Conservation (phyloP, 768 basidiomycete species). For the Kwoniella sp. region DNA sequence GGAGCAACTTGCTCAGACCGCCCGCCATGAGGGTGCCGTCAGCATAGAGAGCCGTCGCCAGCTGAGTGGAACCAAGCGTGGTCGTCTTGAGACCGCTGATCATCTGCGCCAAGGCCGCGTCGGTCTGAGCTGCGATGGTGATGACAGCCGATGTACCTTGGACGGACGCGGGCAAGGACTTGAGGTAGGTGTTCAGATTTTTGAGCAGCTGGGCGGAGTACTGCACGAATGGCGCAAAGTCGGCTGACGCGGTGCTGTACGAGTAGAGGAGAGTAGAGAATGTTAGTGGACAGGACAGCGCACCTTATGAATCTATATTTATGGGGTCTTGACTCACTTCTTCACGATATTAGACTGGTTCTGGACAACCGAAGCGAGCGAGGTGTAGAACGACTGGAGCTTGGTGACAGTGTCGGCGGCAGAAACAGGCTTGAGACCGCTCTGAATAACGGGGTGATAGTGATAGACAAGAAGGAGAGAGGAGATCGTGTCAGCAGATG, state of each 20-base stretch:
- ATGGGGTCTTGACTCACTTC: conserved; percentile 3
- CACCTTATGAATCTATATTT: too few species aligned
- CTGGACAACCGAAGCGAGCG: neutral
- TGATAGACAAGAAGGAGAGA: neutral
- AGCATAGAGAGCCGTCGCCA: conserved; percentile 18
- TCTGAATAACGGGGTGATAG: neutral
- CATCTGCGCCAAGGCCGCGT: conserved; percentile 13
- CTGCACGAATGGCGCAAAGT: conserved; percentile 13
- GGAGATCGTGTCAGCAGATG: neutral
- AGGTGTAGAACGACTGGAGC: conserved; percentile 9
- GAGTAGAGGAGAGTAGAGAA: neutral
- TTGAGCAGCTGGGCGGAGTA: conserved; percentile 15
- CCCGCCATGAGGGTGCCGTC: conserved; percentile 13
- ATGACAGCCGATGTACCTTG: neutral
- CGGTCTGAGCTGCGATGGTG: conserved; percentile 17
- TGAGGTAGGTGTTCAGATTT: conserved; percentile 13
- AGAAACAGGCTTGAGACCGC: conserved; percentile 11
- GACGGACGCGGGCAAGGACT: conserved; percentile 11
- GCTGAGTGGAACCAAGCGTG: conserved; percentile 3
- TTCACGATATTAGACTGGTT: conserved; percentile 9
- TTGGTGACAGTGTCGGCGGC: conserved; percentile 8
- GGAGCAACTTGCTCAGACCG: conserved; percentile 9
- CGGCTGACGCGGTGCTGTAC: conserved; percentile 16
- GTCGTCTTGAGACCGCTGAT: conserved; percentile 16
- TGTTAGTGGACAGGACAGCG: neutral